Evolutionary conservation across 371 early-diverging fungal genomes (phyloP), one percentile per base, ranked within the genome.

Genomic region (Entomophthora muscae): DNA sequence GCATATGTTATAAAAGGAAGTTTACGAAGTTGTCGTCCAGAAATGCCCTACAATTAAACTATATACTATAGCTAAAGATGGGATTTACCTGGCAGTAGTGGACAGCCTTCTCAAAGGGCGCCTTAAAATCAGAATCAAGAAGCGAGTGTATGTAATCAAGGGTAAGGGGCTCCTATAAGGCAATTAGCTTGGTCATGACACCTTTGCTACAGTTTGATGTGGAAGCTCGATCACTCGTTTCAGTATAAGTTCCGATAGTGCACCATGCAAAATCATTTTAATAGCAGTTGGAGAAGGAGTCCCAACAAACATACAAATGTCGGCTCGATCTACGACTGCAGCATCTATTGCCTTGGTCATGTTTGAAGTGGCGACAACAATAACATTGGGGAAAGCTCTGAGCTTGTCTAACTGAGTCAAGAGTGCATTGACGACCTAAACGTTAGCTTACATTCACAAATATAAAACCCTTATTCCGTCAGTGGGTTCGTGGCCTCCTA

Each of bases 351-450:
- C 81, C 55, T 79, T 76, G 0, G 80, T 81, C 27, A 85, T 73
- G 62, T 85, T 84, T 1, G 83, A 80, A 0, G 84, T 84, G 21
- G 83, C 71, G 66, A 85, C 29, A 10, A 85, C 71, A 32, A 85
- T 67, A 0, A 80, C 83, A 56, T 82, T 82, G 30, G 66, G 71
- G 30, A 64, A 56, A 24, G 71, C 57, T 65, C 74, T 75, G n/a
- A 84, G 67, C 17, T 75, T 68, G 60, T 84, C 84, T 27, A 78
- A 68, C 68, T 79, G 78, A 0, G 80, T 79, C 10, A 80, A 67
- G 21, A 78, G 64, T 0, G 78, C 78, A 67, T 79, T 80, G n/a
- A 76, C 77, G 21, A 73, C 75, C 73, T 75, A 66, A 57, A n/a
- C 13, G 21, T 53, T 52, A 32, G 26, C 51, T 27, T 0, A 32